Evolutionary conservation across 345 rosid genomes (phyloP), one percentile per base, ranked within the genome.

Genomic region (Clausena lansium): DNA sequence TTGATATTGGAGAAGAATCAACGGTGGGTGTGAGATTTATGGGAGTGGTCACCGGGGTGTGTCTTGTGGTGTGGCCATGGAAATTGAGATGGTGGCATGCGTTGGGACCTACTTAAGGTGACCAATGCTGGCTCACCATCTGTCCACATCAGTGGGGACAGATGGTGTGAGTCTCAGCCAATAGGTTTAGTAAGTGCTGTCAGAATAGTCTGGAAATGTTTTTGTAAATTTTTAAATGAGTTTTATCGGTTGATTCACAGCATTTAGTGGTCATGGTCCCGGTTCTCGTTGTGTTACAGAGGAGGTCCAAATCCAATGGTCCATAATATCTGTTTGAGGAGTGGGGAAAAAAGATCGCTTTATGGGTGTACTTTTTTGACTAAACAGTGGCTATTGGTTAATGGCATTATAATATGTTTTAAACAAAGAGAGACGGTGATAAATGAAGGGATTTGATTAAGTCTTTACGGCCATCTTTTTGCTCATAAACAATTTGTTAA

Each of bases 1-100:
- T 28, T 28, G 20, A 62, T 41, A 67, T 39, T 64, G 70, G 17
- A 28, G 73, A 68, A 28, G 78, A 69, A 36, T 72, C 66, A 64
- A 77, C 83, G 89, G 86, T 76, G 57, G 78, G 83, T 79, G 70
- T 39, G 58, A 72, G 82, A 78, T 77, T 82, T 57, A 66, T 11
- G 69, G 55, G 35, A 68, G 57, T 9, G 6, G 28, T 17, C 17
- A 45, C 50, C 2, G 17, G 50, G 50, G 17, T 45, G 50, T 13
- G 33, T 14, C 78, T 61, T 78, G 54, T 11, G 10, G 28, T 59
- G 32, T 25, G 63, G 63, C 63, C 19, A 59, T 24, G 64, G 27
- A 60, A 41, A 5, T 15, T 8, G 68, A 69, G 55, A 19, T 38
- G 33, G 17, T 22, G 84, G 78, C 81, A 84, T 19, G 82, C 77